Base-by-base conservation (phyloP, 306 rosid genomes). In the Carpinus viminea region DNA sequence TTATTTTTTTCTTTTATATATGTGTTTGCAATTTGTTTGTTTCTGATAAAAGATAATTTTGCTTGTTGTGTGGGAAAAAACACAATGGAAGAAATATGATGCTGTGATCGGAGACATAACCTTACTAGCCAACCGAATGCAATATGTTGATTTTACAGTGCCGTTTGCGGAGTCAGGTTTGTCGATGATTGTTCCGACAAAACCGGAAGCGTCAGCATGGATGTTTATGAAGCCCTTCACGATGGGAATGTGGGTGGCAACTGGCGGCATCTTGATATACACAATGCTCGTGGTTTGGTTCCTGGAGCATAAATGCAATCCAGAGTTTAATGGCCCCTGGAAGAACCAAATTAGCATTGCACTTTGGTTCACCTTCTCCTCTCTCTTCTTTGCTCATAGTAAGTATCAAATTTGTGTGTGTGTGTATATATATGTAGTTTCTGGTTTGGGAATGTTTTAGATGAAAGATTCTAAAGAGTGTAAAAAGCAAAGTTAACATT, bases 381-480 rank as follows among this genome's bases (percentile, higher is more conserved):
- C 93, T 46, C 83, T 93, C 57, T 93, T 93, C 91, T 90, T 86
- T 84, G 89, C 92, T 57, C 93, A 93, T 2, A 88, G 97, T 93
- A 76, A 89, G 96, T 83, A 70, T 48, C 34, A 31, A 31, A 31
- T 31, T 2, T 31, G 26, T 24, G 26, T 24, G 26, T 24, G 26
- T 24, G 26, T 24, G 1, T 24, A 24, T 24, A 24, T 24, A 24
- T 24, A 24, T 24, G 26, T 24, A 24, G 26, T 24, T 24, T 24
- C 26, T 24, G 26, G 26, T 24, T 24, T 24, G 0, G 26, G 26
- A 24, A 24, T 24, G 26, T 24, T 24, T 24, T 24, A 24, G 26
- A 24, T 24, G 26, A 24, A 24, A 24, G 26, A 24, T 24, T 24
- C 26, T 24, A 38, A 38, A 38, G 43, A 3, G 43, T 24, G 26